Conservation (phyloP, 768 basidiomycete genomes). For the Boletus reticuloceps region DNA sequence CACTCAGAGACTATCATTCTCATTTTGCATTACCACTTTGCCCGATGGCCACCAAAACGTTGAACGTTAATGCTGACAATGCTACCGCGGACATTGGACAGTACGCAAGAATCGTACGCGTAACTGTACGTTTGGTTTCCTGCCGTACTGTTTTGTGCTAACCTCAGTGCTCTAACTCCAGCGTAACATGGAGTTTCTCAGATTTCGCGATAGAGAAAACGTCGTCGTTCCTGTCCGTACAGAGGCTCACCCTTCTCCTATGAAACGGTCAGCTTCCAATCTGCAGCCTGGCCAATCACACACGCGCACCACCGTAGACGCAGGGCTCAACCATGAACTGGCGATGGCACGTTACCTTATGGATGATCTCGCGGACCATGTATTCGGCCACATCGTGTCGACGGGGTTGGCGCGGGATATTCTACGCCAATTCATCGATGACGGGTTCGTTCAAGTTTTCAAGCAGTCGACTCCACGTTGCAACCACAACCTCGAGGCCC, state of each 20-base stretch:
- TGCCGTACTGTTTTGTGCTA: too few species aligned
- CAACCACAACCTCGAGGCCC: not conserved
- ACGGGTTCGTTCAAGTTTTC: not conserved
- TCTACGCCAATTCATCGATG: not conserved
- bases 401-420: not conserved
- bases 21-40: too few species aligned
- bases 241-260: not conserved
- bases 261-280: not conserved
- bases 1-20: too few species aligned
- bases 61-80: not conserved
- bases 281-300: not conserved
- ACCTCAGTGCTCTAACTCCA: not conserved
- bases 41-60: too few species aligned
- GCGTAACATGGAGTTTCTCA: not conserved
- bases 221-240: not conserved
- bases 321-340: constrained; percentile 1
- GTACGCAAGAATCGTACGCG: too few species aligned
- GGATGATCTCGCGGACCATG: constrained; percentile 4
- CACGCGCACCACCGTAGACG: not conserved
- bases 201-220: not conserved
- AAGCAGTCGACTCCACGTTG: not conserved
- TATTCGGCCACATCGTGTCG: constrained; percentile 3
- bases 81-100: not conserved
- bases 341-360: not conserved
- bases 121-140: too few species aligned